Evolutionary conservation across 1,284 basidiomycete species (phyloP), one percentile per base, ranked within the genome.

Genomic region (Golubevia pallescens): DNA sequence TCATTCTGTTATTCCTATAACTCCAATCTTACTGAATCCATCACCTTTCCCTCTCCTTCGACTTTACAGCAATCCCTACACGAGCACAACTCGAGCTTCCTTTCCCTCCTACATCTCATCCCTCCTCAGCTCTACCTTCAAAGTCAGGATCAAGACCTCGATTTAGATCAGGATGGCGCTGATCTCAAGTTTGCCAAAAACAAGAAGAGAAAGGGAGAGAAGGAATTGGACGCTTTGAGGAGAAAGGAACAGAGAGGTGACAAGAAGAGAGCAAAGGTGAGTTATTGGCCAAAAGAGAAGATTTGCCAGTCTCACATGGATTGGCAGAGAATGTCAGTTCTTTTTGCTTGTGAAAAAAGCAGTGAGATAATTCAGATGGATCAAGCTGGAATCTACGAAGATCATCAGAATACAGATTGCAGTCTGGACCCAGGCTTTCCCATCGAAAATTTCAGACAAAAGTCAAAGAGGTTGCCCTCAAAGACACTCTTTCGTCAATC

Each of bases 151-250:
- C 71, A 75, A 14, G 74, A 68, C 7, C 61, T 63, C n/a, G 78
- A 74, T 55, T 65, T 59, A 14, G 24, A 56, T 5, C 68, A 70
- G 13, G 54, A 38, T 23, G 21, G 21, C 20, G 34, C 14, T 3
- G 71, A 65, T 13, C 59, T 65, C 14, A 78, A 80, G 61, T 82
- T 73, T 73, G 72, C 76, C 66, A 84, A 84, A 70, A 84, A 81
- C 71, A 81, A 78, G 38, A 71, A 73, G 63, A 78, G 74, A 61
- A 78, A 81, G 74, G 71, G 70, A 57, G 76, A 84, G 64, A 75
- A 74, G 48, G 75, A 78, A 58, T 67, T 74, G 56, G 74, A 80
- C 42, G 75, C 75, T 1, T 65, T 70, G n/a, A 71, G 72, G 60
- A 70, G 74, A 54, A 84, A 84, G 65, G 62, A 73, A 6, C 69